A percentile compares a stretch with the other conserved stretches of the same genome.
Conservation (phyloP, 2,329 filamentous ascomycete genomes). For the Tricladium varicosporioides region DNA sequence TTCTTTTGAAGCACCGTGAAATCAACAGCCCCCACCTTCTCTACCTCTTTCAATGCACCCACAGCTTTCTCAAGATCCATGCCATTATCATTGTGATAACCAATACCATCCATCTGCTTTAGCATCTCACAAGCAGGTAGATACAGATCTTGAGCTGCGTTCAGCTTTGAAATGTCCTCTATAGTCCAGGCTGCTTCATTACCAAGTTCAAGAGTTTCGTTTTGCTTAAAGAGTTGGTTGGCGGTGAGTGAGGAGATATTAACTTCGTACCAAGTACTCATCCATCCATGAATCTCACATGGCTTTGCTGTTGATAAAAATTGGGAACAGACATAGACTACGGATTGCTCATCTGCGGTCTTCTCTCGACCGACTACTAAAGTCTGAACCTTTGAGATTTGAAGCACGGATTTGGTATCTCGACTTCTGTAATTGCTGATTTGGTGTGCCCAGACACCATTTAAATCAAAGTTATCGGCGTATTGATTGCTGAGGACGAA, state of each 20-base stretch:
- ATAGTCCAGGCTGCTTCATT: constrained; percentile 21
- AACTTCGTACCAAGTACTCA: constrained; percentile 22
- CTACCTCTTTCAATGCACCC: too few relatives aligned
- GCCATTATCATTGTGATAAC: constrained; percentile 20
- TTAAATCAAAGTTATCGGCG: constrained; percentile 1
- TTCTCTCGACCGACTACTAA: constrained; percentile 6
- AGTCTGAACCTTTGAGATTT: constrained; percentile 16
- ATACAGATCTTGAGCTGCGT: constrained; percentile 13
- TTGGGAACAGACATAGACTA: constrained; percentile 4
- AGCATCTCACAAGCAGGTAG: constrained; percentile 24
- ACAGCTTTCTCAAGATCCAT: neutral
- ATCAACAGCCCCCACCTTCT: too few relatives aligned
- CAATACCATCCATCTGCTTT: constrained; percentile 25
- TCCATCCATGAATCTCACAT: neutral
- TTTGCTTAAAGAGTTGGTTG: constrained; percentile 15
- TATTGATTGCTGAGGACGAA: constrained; percentile 12
- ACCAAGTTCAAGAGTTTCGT: constrained; percentile 22
- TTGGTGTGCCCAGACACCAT: constrained; percentile 14
- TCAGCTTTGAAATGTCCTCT: constrained; percentile 6
- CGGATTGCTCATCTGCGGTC: neutral
- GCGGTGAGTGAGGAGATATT: constrained; percentile 11
- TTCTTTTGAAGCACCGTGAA: too few relatives aligned
- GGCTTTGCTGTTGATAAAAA: neutral
- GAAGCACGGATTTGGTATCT: constrained; percentile 12
- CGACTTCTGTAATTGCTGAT: constrained; percentile 10